A percentile compares a stretch with the other conserved stretches of the same genome.
phyloP scores from a whole-genome alignment of 2,329 filamentous ascomycete species.

The Ophiostoma australiae region DNA sequence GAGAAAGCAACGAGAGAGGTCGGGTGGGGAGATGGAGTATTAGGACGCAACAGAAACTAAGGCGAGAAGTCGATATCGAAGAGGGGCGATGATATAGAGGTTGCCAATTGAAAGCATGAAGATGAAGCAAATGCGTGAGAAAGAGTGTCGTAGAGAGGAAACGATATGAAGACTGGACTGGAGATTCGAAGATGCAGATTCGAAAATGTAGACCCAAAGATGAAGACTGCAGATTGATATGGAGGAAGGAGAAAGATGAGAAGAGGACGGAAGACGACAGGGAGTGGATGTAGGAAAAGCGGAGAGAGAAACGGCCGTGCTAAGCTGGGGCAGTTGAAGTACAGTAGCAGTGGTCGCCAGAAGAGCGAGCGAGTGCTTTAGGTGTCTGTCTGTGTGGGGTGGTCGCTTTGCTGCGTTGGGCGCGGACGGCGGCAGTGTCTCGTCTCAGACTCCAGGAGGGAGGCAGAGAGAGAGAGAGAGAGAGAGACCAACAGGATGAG shows the following conservation, averaged over 20 bases:
- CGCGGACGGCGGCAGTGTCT: conserved; percentile 15
- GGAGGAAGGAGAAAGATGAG: conserved; percentile 15
- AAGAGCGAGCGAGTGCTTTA: conserved; percentile 4
- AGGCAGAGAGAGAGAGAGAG: not conserved
- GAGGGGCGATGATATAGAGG: not conserved
- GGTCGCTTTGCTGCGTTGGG: conserved; percentile 18
- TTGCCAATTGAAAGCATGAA: not conserved
- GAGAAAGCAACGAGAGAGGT: not conserved
- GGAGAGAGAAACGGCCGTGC: conserved; percentile 17
- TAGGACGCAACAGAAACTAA: conserved; percentile 4
- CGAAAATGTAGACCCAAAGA: not conserved
- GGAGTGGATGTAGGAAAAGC: conserved; percentile 7
- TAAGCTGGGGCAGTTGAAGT: conserved; percentile 17
- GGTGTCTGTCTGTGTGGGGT: conserved; percentile 3
- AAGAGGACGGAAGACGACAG: not conserved
- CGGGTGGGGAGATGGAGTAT: conserved; percentile 9
- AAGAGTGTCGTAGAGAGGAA: not conserved
- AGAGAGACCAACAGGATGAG: not conserved
- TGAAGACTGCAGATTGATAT: not conserved
- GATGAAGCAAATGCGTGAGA: not conserved
- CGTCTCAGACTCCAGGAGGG: conserved; percentile 17
- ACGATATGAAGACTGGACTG: not conserved
- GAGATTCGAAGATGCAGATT: not conserved
- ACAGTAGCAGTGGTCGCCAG: not conserved
- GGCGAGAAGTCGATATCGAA: not conserved